Conservation (phyloP, 1,284 basidiomycete species). For the Taiwanofungus camphoratus region DNA sequence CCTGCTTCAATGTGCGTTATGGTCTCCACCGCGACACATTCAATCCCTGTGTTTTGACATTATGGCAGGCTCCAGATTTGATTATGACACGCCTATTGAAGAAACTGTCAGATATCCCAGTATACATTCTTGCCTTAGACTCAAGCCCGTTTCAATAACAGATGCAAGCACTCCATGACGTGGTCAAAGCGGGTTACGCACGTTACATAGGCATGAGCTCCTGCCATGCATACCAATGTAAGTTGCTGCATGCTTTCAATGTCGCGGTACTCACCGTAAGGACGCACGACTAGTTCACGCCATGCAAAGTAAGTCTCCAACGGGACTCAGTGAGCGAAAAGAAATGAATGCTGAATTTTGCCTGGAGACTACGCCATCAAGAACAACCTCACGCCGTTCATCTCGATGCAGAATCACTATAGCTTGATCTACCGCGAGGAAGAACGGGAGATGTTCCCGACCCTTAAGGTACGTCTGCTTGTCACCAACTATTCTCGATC, state of each 20-base stretch:
- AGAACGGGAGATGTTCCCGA: constrained; percentile 46
- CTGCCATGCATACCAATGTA: constrained; percentile 28
- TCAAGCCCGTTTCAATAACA: too few species aligned
- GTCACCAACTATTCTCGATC: not conserved
- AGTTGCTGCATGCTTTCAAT: constrained; percentile 8
- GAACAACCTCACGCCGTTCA: constrained; percentile 42
- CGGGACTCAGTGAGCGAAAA: not conserved
- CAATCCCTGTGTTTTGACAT: too few species aligned
- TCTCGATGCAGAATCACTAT: constrained; percentile 52
- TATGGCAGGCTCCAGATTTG: constrained; percentile 26
- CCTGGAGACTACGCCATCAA: constrained; percentile 27
- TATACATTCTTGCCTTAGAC: too few species aligned
- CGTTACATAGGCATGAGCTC: constrained; percentile 64
- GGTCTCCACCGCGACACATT: not conserved
- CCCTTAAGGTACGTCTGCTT: constrained; percentile 20
- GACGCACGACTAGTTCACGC: constrained; percentile 33
- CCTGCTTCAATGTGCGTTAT: constrained; percentile 6
- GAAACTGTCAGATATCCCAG: constrained; percentile 21
- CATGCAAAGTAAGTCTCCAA: constrained; percentile 36
- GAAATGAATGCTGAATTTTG: not conserved
- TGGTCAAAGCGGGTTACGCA: constrained; percentile 59
- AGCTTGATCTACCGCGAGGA: constrained; percentile 44
- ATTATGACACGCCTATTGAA: constrained; percentile 25
- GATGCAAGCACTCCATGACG: constrained; percentile 64
- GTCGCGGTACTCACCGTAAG: too few species aligned